These are phyloP conservation scores for Saraca asoca DNA, from an alignment of 331 rosid genomes.

Conservation along the genomic window DNA sequence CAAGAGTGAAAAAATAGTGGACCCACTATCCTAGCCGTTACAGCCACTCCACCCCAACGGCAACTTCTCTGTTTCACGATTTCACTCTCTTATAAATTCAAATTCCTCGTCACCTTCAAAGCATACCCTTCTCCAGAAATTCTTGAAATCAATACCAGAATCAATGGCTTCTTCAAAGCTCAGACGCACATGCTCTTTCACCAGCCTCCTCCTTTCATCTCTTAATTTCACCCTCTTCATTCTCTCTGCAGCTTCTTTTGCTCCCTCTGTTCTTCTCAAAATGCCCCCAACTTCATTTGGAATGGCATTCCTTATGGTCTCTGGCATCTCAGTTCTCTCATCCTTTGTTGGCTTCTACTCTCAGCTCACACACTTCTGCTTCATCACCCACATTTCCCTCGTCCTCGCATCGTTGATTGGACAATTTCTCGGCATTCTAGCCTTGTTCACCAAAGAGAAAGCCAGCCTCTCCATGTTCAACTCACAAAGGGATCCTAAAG, in stretches of 20 bases:
- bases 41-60: conserved; percentile 46
- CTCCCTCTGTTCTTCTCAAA: conserved; percentile 68
- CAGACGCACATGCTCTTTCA: conserved; percentile 62
- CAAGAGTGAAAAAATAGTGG: conserved; percentile 37
- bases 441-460: conserved; percentile 63
- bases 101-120: conserved; percentile 25
- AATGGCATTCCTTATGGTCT: conserved; percentile 66
- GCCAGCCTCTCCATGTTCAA: conserved; percentile 56
- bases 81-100: conserved; percentile 42
- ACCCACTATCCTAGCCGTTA: conserved; percentile 60
- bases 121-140: conserved; percentile 1
- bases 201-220: conserved; percentile 57
- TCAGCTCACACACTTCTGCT: conserved; percentile 64
- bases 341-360: conserved; percentile 76
- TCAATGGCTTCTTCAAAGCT: conserved; percentile 64
- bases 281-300: conserved; percentile 81
- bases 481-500: conserved; percentile 58
- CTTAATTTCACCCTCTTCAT: conserved; percentile 60
- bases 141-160: neutral
- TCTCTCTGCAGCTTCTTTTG: conserved; percentile 62
- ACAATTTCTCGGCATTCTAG: conserved; percentile 52
- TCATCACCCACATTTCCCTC: conserved; percentile 64
- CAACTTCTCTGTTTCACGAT: conserved; percentile 17
- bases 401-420: conserved; percentile 54
- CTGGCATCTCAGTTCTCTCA: conserved; percentile 63